These are phyloP conservation scores for Cardamine chenopodiifolia DNA, from an alignment of 345 rosid genomes.

Conservation along the genomic window DNA sequence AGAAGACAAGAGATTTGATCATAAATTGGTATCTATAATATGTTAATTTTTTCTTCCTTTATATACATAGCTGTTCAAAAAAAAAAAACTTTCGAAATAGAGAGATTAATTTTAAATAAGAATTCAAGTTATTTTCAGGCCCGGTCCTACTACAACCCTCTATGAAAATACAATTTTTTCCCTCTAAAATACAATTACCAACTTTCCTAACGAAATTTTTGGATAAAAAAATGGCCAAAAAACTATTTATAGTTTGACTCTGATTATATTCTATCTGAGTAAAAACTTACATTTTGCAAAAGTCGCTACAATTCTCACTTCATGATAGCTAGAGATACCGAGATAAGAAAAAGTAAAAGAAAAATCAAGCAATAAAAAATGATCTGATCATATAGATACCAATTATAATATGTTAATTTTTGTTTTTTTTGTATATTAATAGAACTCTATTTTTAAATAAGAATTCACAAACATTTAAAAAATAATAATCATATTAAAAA, in stretches of 20 bases:
- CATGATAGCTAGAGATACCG: not conserved
- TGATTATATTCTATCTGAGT: not conserved
- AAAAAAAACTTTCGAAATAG: not conserved
- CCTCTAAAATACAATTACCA: too few relatives aligned
- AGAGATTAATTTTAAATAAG: not conserved
- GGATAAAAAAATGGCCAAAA: too few relatives aligned
- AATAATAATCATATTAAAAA: not conserved
- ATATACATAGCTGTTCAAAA: not conserved
- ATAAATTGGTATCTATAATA: not conserved
- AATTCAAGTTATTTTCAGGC: too few relatives aligned
- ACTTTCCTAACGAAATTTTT: too few relatives aligned
- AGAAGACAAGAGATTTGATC: not conserved
- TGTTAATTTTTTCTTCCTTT: not conserved
- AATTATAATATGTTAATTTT: not conserved
- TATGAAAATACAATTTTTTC: too few relatives aligned
- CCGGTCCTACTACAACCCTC: too few relatives aligned
- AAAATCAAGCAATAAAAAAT: not conserved
- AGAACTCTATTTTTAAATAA: not conserved
- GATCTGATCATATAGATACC: not conserved
- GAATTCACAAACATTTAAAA: not conserved
- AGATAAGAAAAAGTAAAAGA: not conserved
- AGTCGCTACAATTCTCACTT: not conserved
- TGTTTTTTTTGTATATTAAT: not conserved
- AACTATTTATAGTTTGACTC: too few relatives aligned
- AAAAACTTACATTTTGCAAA: not conserved